Conservation (phyloP, 768 basidiomycete genomes). For the Fomitopsis serialis region DNA sequence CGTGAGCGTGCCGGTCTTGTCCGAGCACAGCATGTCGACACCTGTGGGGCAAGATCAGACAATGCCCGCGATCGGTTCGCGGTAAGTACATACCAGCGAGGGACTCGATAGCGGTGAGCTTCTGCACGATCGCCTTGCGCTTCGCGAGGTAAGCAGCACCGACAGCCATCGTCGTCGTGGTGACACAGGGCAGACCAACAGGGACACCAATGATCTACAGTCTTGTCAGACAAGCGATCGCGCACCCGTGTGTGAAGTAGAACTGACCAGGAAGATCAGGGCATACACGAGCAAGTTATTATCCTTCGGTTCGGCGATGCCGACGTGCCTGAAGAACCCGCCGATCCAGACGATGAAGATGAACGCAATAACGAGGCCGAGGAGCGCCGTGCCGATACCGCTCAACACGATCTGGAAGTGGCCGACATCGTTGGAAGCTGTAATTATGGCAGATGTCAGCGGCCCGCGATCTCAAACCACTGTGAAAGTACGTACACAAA, state of each 20-base stretch:
- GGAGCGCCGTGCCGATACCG: slow-evolving; percentile 37
- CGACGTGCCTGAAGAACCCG: slow-evolving; percentile 31
- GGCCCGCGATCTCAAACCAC: background rate
- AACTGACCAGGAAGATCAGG: slow-evolving; percentile 31
- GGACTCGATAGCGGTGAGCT: slow-evolving; percentile 43
- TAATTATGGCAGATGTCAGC: background rate
- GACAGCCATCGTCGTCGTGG: slow-evolving; percentile 32
- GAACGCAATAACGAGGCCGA: slow-evolving; percentile 38
- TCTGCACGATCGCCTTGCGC: slow-evolving; percentile 42
- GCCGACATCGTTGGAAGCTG: slow-evolving; percentile 28
- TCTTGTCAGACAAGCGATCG: background rate
- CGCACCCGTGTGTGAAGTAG: background rate
- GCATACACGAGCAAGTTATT: slow-evolving; percentile 42
- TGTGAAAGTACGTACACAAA: slow-evolving; percentile 17
- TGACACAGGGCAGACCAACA: slow-evolving; percentile 43
- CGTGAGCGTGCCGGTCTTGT: slow-evolving; percentile 43
- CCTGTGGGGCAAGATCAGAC: background rate
- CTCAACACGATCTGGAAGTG: slow-evolving; percentile 42
- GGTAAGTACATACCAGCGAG: slow-evolving; percentile 30
- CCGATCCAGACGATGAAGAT: slow-evolving; percentile 42
- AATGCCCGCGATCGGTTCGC: background rate
- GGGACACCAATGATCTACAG: slow-evolving; percentile 18
- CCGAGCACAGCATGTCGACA: slow-evolving; percentile 39
- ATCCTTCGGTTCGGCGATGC: slow-evolving; percentile 32
- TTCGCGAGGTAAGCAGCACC: slow-evolving; percentile 40